Conservation (phyloP, 768 basidiomycete species). For the Calvatia gigantea region DNA sequence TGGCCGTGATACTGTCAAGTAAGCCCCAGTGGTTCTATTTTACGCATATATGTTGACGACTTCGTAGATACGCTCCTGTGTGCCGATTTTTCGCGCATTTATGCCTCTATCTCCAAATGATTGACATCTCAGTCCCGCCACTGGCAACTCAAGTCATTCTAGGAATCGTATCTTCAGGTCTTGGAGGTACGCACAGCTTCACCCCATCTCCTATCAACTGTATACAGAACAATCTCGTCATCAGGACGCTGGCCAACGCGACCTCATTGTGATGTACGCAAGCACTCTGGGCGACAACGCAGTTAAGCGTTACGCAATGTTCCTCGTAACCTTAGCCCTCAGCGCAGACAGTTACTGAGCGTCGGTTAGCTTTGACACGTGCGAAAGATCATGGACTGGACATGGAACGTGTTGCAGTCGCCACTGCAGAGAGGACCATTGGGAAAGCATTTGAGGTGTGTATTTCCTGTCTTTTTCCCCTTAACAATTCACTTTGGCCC, state of each 20-base stretch:
- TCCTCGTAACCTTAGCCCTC: constrained; percentile 76
- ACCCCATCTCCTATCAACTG: background rate
- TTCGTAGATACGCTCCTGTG: constrained; percentile 25
- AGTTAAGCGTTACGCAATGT: constrained; percentile 87
- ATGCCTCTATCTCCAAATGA: constrained; percentile 83
- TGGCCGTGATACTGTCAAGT: constrained; percentile 52
- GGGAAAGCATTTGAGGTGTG: constrained; percentile 64
- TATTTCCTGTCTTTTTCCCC: constrained; percentile 10
- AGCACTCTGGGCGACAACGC: constrained; percentile 88
- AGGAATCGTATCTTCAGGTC: constrained; percentile 83
- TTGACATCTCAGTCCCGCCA: constrained; percentile 71
- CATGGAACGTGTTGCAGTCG: constrained; percentile 72
- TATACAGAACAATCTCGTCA: background rate
- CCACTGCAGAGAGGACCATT: constrained; percentile 75
- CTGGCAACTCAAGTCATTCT: constrained; percentile 77
- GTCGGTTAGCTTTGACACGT: constrained; percentile 65
- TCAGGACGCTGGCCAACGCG: constrained; percentile 74
- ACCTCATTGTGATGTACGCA: constrained; percentile 94
- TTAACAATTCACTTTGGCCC: no score
- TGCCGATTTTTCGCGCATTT: constrained; percentile 93
- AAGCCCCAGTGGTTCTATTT: constrained; percentile 20
- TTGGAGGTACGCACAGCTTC: constrained; percentile 57
- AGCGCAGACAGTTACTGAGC: constrained; percentile 59
- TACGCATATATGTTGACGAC: background rate
- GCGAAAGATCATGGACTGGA: constrained; percentile 86